Percentiles rank a stretch among this genome's conserved stretches.
Evolutionary conservation across 176 grass and related monocot species (phyloP).

Genomic region (Typha latifolia): DNA sequence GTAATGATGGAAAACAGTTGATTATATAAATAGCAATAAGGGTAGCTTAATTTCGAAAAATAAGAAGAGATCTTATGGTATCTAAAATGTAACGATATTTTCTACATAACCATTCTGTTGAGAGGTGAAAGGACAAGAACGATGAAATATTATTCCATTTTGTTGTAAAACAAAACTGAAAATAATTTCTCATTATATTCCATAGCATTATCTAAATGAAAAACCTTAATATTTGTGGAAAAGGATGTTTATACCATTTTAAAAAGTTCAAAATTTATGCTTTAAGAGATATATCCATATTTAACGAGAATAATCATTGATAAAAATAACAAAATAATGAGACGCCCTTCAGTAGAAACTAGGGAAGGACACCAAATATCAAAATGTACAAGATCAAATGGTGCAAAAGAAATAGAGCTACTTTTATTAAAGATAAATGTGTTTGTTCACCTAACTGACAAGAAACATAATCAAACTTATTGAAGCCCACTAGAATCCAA

Average conservation of each 20-base stretch:
- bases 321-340: background rate
- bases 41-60: background rate
- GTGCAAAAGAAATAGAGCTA: background rate
- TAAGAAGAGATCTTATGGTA: background rate
- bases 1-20: background rate
- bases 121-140: background rate
- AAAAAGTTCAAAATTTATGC: background rate
- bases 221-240: background rate
- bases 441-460: background rate
- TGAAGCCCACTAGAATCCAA: background rate
- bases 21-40: background rate
- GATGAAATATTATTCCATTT: too few species aligned
- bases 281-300: background rate
- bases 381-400: background rate
- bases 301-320: background rate
- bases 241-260: background rate
- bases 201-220: background rate
- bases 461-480: background rate
- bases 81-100: background rate
- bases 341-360: background rate
- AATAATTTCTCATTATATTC: background rate
- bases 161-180: too few species aligned
- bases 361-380: slow-evolving; percentile 6
- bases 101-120: slow-evolving; percentile 1
- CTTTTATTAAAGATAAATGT: background rate